Percentiles rank a stretch among this genome's conserved stretches.
Conservation (phyloP, 257 asterid genomes). For the Jasminum sambac region DNA sequence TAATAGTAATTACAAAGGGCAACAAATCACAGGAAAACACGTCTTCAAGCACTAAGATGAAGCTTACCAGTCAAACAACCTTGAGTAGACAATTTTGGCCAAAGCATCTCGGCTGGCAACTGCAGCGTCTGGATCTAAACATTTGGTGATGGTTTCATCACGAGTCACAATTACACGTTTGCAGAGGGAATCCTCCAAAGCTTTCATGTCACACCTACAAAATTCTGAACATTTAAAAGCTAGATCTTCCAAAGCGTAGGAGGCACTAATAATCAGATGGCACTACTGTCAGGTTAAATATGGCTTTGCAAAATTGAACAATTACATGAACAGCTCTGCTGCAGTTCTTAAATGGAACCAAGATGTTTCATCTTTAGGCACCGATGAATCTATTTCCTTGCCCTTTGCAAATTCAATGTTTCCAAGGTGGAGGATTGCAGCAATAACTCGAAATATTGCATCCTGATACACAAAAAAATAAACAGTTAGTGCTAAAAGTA, state of each 20-base stretch:
- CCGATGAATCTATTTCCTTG: conserved; percentile 88
- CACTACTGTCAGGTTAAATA: conserved; percentile 19
- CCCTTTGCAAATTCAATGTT: conserved; percentile 93
- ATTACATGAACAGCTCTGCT: conserved; percentile 96
- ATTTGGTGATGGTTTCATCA: conserved; percentile 90
- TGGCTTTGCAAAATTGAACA: conserved; percentile 17
- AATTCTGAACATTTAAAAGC: conserved; percentile 21
- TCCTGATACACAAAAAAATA: conserved; percentile 47
- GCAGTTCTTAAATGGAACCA: conserved; percentile 87
- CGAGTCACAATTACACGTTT: conserved; percentile 94
- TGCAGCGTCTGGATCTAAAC: conserved; percentile 94
- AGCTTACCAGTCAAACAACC: conserved; percentile 91
- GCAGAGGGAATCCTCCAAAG: conserved; percentile 94
- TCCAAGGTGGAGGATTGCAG: conserved; percentile 97
- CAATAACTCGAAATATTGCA: conserved; percentile 92
- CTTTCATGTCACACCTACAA: conserved; percentile 88
- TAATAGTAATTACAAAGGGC: conserved; percentile 3
- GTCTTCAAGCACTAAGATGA: conserved; percentile 15
- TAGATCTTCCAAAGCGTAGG: conserved; percentile 14
- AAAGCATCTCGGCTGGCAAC: conserved; percentile 88
- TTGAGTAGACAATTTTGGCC: conserved; percentile 89
- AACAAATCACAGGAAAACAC: conserved; percentile 1
- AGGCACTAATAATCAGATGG: conserved; percentile 4
- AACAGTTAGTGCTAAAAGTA: conserved; percentile 7
- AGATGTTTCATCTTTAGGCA: conserved; percentile 94